These are phyloP conservation scores for Tetradesmus lagerheimii DNA, from an alignment of 139 green algal genomes.

Conservation along the genomic window DNA sequence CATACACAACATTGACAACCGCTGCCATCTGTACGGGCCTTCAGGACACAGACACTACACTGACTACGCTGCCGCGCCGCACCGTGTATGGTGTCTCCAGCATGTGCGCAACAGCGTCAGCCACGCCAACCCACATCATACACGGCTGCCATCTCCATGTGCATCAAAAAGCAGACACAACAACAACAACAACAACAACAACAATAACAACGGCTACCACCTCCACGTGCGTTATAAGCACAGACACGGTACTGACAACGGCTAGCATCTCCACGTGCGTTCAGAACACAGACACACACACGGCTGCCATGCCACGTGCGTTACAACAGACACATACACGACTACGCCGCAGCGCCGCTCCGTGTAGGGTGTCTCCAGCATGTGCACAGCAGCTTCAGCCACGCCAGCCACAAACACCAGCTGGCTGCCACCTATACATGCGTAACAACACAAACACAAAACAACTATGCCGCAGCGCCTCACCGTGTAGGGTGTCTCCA, in stretches of 20 bases:
- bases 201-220: background rate
- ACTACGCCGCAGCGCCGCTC: too few species aligned
- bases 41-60: too few species aligned
- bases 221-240: too few species aligned
- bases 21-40: too few species aligned
- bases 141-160: background rate
- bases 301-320: too few species aligned
- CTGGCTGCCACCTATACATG: background rate
- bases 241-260: too few species aligned
- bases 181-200: background rate
- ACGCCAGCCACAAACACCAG: slow-evolving; percentile 44
- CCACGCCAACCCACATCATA: background rate
- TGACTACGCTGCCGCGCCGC: too few species aligned
- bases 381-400: background rate
- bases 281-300: too few species aligned
- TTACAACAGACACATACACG: too few species aligned
- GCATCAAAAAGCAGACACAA: background rate
- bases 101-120: background rate
- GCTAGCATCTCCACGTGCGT: too few species aligned
- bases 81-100: background rate
- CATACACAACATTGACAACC: too few species aligned
- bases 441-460: too few species aligned
- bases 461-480: background rate
- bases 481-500: background rate
- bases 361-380: background rate